Evolutionary conservation across 2,329 filamentous ascomycete genomes (phyloP), one percentile per base, ranked within the genome.

Genomic region (Dothistroma pini): DNA sequence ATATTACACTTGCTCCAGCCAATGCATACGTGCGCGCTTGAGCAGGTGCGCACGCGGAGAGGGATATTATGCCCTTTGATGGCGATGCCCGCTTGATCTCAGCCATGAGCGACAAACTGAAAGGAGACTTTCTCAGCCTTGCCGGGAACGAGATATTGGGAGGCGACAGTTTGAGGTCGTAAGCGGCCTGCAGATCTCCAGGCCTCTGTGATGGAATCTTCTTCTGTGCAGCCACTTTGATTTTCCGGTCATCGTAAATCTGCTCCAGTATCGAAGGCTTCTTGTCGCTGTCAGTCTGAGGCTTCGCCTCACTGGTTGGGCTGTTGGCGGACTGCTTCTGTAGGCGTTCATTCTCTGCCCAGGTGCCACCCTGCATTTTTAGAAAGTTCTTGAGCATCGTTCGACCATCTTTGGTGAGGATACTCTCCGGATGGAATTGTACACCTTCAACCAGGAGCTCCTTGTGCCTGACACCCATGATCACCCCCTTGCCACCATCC

Each of bases 381-480:
- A 99, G 78, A 75, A 99, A 99, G 76, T 97, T 99, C 72, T 86
- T 88, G 73, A 99, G 85, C 90, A 99, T 97, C 38, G 84, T 78
- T 38, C 93, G 87, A 3, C 96, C 95, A 61, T 95, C 86, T 51
- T 89, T 91, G 0, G 93, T 97, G 56, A 99, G 79, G 60, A 99
- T 99, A 74, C 93, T 97, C 77, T 99, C 95, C 0, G 95, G 95
- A 69, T 99, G 95, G 70, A 97, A 99, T 73, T 99, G 95, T 16
- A 99, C 95, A 47, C 93, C 95, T 75, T 99, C 95, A n/a, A 97
- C 83, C 1, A 90, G 84, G 70, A 88, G 89, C 72, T 95, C 85
- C 79, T 93, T 96, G 80, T 99, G 95, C 51, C 95, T 88, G 51
- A 99, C 90, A 52, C 95, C 95, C 89, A 97, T 97, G 69, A 99